Evolutionary conservation across 2,329 filamentous ascomycete species (phyloP).

Genomic region (Venturia aucupariae): DNA sequence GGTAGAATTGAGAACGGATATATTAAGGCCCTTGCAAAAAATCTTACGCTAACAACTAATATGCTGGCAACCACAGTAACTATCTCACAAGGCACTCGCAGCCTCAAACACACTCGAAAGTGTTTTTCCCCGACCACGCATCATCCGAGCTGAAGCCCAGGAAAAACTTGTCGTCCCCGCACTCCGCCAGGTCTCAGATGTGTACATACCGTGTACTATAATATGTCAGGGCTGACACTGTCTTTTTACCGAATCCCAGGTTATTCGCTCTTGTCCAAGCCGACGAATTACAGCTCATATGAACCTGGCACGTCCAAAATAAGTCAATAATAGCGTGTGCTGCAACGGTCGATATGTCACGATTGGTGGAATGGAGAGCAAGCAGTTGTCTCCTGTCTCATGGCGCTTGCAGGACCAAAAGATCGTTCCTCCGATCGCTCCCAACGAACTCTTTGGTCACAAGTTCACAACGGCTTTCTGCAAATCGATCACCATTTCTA

Average conservation of each 20-base stretch:
- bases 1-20: too few relatives aligned
- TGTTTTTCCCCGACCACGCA: not conserved
- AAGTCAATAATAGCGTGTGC: not conserved
- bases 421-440: not conserved
- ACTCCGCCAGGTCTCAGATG: too few relatives aligned
- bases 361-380: not conserved
- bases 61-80: too few relatives aligned
- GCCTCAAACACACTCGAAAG: conserved; percentile 2
- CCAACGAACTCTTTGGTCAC: not conserved
- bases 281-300: not conserved
- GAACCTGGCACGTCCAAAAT: not conserved
- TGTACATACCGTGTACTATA: not conserved
- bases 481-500: not conserved
- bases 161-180: not conserved
- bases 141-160: not conserved
- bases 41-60: too few relatives aligned
- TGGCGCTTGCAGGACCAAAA: not conserved
- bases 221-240: not conserved
- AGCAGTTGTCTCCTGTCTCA: not conserved
- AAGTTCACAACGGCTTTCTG: too few relatives aligned
- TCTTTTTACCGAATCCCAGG: not conserved
- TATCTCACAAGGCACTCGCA: not conserved
- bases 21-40: too few relatives aligned
- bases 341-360: not conserved
- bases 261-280: too few relatives aligned